These are phyloP conservation scores for Cyberlindnera xishuangbannaensis DNA, from an alignment of 805 yeast species.

Conservation along the genomic window DNA sequence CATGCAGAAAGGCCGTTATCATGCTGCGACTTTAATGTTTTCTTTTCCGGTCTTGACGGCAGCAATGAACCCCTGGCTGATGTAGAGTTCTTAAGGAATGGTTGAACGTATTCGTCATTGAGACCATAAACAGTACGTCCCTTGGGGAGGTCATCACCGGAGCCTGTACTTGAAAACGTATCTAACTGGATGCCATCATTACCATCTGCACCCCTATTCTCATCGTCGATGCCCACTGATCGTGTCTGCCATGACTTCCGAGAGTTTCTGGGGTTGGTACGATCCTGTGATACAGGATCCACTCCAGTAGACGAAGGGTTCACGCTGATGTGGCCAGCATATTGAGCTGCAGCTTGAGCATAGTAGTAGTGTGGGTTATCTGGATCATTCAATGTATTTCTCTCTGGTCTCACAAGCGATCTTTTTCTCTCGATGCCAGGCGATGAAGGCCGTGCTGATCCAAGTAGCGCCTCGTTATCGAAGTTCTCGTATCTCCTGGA, in stretches of 20 bases:
- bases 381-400: constrained; percentile 58
- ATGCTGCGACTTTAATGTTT: constrained; percentile 6
- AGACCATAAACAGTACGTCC: constrained; percentile 54
- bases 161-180: constrained; percentile 12
- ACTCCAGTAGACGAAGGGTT: constrained; percentile 70
- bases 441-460: no score
- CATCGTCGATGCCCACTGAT: no score
- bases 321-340: constrained; percentile 54
- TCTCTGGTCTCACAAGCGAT: constrained; percentile 81
- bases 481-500: constrained; percentile 20
- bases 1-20: constrained; percentile 41
- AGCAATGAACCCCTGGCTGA: no score
- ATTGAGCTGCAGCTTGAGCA: constrained; percentile 64
- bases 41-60: constrained; percentile 6
- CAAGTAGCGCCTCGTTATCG: constrained; percentile 32
- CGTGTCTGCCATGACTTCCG: no score
- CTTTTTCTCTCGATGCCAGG: constrained; percentile 37
- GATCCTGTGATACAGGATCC: constrained; percentile 39
- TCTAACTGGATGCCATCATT: constrained; percentile 19
- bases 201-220: no score
- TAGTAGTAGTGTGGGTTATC: constrained; percentile 75
- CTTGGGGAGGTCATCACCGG: constrained; percentile 14
- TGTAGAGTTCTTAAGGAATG: constrained; percentile 13
- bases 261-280: constrained; percentile 13
- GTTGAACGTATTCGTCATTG: constrained; percentile 47